Conservation (phyloP, 2,329 filamentous ascomycete genomes). For the Sporothrix variecibatus region DNA sequence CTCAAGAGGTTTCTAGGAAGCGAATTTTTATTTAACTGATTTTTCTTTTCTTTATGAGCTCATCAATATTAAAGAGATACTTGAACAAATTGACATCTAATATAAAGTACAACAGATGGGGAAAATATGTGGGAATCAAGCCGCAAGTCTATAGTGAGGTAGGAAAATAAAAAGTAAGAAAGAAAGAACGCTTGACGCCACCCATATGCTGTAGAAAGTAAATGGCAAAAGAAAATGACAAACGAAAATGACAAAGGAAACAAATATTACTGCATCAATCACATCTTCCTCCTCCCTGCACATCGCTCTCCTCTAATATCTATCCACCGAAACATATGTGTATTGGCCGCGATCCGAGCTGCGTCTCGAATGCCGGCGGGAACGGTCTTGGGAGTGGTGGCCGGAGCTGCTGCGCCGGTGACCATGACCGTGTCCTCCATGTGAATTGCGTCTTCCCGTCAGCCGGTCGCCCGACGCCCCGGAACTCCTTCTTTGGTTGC, state of each 20-base stretch:
- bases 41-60: background rate
- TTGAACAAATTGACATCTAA: background rate
- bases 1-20: background rate
- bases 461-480: background rate
- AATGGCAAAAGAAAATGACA: background rate
- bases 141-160: background rate
- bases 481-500: background rate
- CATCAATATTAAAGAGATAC: background rate
- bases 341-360: background rate
- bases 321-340: background rate
- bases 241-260: background rate
- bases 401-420: constrained; percentile 8
- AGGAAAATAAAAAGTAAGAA: background rate
- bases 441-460: background rate
- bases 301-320: background rate
- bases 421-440: background rate
- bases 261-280: background rate
- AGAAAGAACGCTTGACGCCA: constrained; percentile 1
- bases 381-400: background rate
- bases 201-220: background rate
- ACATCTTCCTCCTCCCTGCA: background rate
- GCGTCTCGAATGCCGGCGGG: background rate
- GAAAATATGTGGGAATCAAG: background rate
- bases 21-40: background rate
- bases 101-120: background rate